Percentiles rank a stretch among this genome's conserved stretches.
Conservation (phyloP, 2,329 filamentous ascomycete genomes). For the Balansia obtecta region DNA sequence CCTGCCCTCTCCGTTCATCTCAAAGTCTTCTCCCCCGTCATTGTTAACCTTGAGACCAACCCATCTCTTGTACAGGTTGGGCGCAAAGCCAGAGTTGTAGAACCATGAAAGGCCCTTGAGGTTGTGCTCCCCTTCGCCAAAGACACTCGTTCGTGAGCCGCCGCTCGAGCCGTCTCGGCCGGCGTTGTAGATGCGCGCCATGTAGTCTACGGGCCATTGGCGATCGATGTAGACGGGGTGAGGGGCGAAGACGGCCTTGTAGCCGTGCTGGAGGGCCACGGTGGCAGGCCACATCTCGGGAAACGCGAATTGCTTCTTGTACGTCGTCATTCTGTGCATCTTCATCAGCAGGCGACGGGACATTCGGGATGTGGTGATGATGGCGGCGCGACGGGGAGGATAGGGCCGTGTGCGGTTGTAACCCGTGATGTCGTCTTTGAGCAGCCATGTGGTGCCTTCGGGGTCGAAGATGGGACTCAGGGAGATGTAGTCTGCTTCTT, state of each 20-base stretch:
- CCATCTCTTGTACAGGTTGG: conserved; percentile 76
- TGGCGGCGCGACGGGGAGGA: conserved; percentile 65
- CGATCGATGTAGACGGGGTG: conserved; percentile 84
- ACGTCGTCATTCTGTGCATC: conserved; percentile 84
- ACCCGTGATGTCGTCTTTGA: conserved; percentile 72
- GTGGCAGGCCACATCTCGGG: conserved; percentile 95
- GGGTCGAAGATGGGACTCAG: conserved; percentile 90
- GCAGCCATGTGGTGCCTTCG: conserved; percentile 72
- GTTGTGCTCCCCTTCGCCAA: conserved; percentile 80
- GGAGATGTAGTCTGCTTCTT: conserved; percentile 84
- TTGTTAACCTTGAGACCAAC: conserved; percentile 70
- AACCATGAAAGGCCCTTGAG: conserved; percentile 83
- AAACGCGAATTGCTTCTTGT: conserved; percentile 81
- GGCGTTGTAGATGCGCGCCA: conserved; percentile 69
- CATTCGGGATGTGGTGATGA: conserved; percentile 80
- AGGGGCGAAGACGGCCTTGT: conserved; percentile 83
- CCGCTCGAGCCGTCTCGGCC: conserved; percentile 63
- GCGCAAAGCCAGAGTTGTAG: conserved; percentile 73
- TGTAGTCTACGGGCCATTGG: conserved; percentile 68
- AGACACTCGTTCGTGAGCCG: conserved; percentile 60
- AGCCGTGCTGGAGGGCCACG: conserved; percentile 77
- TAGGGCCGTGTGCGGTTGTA: conserved; percentile 53
- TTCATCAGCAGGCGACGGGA: conserved; percentile 65
- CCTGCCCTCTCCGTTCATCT: conserved; percentile 60
- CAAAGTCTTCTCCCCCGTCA: conserved; percentile 66